Evolutionary conservation across 140 eudicot genomes (phyloP).

Genomic region (Bidens hawaiensis): DNA sequence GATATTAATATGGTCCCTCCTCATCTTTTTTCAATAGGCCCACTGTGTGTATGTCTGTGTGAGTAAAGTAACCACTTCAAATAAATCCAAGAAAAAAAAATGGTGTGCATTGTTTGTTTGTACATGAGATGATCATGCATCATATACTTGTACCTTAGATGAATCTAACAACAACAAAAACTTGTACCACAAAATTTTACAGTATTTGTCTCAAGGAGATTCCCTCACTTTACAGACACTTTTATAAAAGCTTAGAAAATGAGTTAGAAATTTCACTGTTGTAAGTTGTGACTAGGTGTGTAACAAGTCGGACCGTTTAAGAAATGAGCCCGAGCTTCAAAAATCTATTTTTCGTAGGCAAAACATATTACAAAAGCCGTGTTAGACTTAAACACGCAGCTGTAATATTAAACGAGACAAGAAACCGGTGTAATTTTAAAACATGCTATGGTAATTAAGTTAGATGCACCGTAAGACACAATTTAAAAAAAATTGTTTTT

Average conservation of each 20-base stretch:
- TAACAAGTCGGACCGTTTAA: not conserved
- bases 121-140: conserved; percentile 17
- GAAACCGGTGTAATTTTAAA: no score
- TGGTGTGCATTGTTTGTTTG: conserved; percentile 22
- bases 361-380: no score
- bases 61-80: no score
- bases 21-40: conserved; percentile 21
- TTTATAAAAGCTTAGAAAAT: conserved; percentile 15
- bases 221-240: conserved; percentile 24
- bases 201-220: conserved; percentile 30
- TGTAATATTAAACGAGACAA: no score
- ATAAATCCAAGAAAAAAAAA: no score
- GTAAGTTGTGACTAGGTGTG: not conserved
- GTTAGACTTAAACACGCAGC: no score
- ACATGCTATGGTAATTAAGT: no score
- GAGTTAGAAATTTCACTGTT: not conserved
- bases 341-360: no score
- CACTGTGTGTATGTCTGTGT: no score
- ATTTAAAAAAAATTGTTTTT: no score
- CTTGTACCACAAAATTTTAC: conserved; percentile 18
- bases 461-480: no score
- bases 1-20: conserved; percentile 31
- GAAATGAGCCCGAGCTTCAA: not conserved
- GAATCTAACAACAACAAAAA: conserved; percentile 15
- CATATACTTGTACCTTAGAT: conserved; percentile 16